Percentiles rank a stretch among this genome's conserved stretches.
phyloP scores from a whole-genome alignment of 441 rosid species.

The Daphne laureola region DNA sequence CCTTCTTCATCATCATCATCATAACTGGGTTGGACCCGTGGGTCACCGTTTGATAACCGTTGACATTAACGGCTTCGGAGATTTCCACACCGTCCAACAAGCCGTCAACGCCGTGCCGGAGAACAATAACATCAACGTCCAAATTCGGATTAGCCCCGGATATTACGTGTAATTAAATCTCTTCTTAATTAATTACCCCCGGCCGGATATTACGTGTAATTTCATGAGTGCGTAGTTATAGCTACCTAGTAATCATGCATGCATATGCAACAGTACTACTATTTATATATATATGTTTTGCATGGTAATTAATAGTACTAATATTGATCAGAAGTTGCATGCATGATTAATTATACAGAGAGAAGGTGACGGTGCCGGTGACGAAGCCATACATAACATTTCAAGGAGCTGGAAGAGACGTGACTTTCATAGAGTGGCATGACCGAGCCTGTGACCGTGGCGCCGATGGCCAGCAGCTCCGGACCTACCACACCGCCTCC shows the following conservation, averaged over 20 bases:
- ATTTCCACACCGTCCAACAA: constrained; percentile 70
- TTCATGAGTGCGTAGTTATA: no score
- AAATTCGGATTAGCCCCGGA: constrained; percentile 64
- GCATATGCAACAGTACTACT: no score
- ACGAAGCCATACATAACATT: constrained; percentile 75
- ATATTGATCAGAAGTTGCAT: no score
- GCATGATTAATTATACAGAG: no score
- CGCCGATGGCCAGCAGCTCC: constrained; percentile 70
- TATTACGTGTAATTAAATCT: constrained; percentile 73
- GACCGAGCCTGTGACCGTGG: constrained; percentile 87
- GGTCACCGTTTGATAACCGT: constrained; percentile 71
- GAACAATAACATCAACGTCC: constrained; percentile 49
- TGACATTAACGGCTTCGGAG: constrained; percentile 42
- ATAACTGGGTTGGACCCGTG: constrained; percentile 66
- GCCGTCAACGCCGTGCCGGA: constrained; percentile 67
- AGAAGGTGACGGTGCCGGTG: constrained; percentile 80
- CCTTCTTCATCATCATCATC: constrained; percentile 26
- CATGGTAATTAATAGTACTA: no score
- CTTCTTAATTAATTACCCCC: no score
- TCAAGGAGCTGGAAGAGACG: constrained; percentile 74
- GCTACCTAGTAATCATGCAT: no score
- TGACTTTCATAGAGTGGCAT: constrained; percentile 88
- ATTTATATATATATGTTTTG: no score
- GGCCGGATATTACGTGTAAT: no score
- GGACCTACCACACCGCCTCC: constrained; percentile 89